Evolutionary conservation across 2,329 filamentous ascomycete species (phyloP).

Genomic region (Boeremia exigua): DNA sequence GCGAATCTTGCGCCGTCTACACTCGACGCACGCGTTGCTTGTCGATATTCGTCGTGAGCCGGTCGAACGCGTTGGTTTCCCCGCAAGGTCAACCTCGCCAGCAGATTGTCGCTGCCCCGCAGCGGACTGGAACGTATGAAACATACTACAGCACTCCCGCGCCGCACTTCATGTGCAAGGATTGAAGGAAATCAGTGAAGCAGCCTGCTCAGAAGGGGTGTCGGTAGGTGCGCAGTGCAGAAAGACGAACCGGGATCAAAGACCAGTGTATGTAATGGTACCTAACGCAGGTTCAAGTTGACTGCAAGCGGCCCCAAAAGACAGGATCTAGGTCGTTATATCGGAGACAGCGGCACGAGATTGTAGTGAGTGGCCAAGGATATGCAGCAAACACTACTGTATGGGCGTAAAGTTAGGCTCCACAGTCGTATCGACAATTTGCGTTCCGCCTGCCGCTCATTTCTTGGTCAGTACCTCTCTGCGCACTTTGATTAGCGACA

Average conservation of each 20-base stretch:
- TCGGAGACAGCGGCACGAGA: constrained; percentile 20
- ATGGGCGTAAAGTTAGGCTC: constrained; percentile 1
- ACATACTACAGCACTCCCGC: constrained; percentile 44
- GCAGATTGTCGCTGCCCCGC: constrained; percentile 40
- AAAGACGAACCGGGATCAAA: constrained; percentile 6
- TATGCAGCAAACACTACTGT: constrained; percentile 8
- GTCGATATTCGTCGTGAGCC: constrained; percentile 55
- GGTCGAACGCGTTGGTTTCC: constrained; percentile 45
- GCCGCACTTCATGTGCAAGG: constrained; percentile 6
- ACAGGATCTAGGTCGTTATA: constrained; percentile 24
- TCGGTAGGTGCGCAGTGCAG: constrained; percentile 16
- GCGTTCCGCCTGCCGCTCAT: constrained; percentile 4
- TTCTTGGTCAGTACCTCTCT: not conserved
- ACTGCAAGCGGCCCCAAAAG: constrained; percentile 12
- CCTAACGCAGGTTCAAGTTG: constrained; percentile 19
- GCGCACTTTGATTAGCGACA: constrained; percentile 4
- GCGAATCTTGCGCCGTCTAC: constrained; percentile 81
- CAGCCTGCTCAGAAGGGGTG: constrained; percentile 9
- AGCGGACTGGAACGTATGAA: constrained; percentile 54
- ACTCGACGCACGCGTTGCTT: constrained; percentile 73
- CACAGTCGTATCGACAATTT: constrained; percentile 1
- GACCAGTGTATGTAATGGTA: constrained; percentile 19
- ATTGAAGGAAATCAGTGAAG: constrained; percentile 16
- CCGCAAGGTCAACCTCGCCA: constrained; percentile 41
- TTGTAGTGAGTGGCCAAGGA: constrained; percentile 16